Evolutionary conservation across 345 rosid species (phyloP).

Genomic region (Populus euphratica): DNA sequence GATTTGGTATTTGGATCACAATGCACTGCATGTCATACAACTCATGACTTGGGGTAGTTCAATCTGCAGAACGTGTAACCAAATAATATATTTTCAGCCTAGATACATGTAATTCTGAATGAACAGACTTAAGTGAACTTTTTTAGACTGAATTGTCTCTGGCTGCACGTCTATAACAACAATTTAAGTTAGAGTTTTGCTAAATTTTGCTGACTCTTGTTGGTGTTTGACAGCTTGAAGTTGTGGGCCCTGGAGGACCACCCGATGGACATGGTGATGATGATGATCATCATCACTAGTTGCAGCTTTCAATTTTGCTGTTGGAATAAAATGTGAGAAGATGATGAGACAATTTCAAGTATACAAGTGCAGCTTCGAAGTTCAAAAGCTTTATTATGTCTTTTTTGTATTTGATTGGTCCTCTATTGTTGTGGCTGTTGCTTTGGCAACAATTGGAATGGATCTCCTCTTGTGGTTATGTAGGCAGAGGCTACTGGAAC

Average conservation of each 20-base stretch:
- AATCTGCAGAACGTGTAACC: background rate
- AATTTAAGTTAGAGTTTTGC: background rate
- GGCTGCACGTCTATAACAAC: background rate
- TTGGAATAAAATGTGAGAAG: slow-evolving; percentile 25
- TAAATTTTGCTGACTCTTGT: slow-evolving; percentile 16
- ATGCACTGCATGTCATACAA: background rate
- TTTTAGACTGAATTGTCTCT: background rate
- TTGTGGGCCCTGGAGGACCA: slow-evolving; percentile 86
- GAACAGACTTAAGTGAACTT: background rate
- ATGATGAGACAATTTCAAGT: slow-evolving; percentile 38
- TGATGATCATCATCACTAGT: slow-evolving; percentile 32
- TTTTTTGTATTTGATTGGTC: slow-evolving; percentile 32
- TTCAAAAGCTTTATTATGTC: slow-evolving; percentile 14
- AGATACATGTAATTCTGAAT: background rate
- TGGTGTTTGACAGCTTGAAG: slow-evolving; percentile 61
- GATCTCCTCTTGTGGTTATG: slow-evolving; percentile 18
- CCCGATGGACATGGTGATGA: slow-evolving; percentile 76
- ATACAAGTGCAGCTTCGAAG: slow-evolving; percentile 26
- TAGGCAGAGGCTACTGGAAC: slow-evolving; percentile 29
- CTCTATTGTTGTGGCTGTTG: slow-evolving; percentile 24
- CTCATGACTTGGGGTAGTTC: background rate
- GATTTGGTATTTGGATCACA: background rate
- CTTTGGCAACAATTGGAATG: slow-evolving; percentile 24
- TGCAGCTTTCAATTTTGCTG: slow-evolving; percentile 9
- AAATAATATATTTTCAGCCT: background rate